A percentile compares a stretch with the other conserved stretches of the same genome.
phyloP scores from a whole-genome alignment of 176 grass and related monocot species.

The Musa beccarii region DNA sequence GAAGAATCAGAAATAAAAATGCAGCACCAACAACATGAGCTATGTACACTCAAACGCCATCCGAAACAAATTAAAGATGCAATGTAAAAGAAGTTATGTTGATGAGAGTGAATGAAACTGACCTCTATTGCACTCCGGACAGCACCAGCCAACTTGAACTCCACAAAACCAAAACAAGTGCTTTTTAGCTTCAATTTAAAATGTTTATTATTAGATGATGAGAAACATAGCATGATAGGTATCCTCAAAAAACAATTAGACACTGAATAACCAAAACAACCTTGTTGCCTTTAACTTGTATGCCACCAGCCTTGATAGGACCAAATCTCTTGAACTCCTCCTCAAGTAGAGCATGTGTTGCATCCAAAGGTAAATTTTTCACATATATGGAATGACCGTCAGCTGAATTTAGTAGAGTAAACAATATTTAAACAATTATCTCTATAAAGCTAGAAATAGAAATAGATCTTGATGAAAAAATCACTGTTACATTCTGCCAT shows the following conservation, averaged over 20 bases:
- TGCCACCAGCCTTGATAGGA: slow-evolving; percentile 1
- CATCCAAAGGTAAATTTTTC: slow-evolving; percentile 52
- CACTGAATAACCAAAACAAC: background rate
- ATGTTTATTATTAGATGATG: background rate
- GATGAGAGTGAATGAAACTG: slow-evolving; percentile 4
- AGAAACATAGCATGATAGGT: background rate
- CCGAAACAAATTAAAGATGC: background rate
- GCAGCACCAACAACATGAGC: no score
- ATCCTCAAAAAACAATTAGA: background rate
- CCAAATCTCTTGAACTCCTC: slow-evolving; percentile 12
- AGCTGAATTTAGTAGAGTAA: background rate
- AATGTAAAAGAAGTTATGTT: background rate
- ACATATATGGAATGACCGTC: slow-evolving; percentile 49
- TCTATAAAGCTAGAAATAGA: background rate
- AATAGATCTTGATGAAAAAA: background rate
- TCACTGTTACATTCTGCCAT: background rate
- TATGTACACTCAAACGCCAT: no score
- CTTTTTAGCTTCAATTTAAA: slow-evolving; percentile 45
- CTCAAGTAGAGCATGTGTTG: slow-evolving; percentile 60
- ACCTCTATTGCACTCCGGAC: slow-evolving; percentile 77
- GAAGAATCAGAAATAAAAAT: no score
- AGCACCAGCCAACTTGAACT: slow-evolving; percentile 66
- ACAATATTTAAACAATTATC: background rate
- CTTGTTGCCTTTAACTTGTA: background rate
- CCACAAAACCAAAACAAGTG: slow-evolving; percentile 87